phyloP scores from a whole-genome alignment of 768 basidiomycete genomes.

The Termitomyces sp. region DNA sequence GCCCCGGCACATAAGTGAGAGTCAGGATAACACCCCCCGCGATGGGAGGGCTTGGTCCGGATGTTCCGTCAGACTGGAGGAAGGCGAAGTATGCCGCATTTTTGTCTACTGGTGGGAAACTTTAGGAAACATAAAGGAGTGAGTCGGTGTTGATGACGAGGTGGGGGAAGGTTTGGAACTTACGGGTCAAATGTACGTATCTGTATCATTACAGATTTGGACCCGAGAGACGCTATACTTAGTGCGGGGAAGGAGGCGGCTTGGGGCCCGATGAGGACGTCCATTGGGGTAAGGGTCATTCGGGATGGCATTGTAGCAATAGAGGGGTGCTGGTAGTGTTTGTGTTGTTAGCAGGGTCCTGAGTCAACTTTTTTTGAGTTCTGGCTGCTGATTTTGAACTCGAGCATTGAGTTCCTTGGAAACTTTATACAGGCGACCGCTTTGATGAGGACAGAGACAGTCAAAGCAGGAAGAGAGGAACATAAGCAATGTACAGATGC shows the following conservation, averaged over 20 bases:
- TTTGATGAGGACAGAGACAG: neutral
- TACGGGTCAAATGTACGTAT: constrained; percentile 3
- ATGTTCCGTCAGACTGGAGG: neutral
- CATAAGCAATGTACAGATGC: neutral
- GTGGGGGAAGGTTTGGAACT: neutral
- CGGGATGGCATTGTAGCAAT: constrained; percentile 3
- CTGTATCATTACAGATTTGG: constrained; percentile 6
- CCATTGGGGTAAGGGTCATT: constrained; percentile 5
- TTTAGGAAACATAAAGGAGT: neutral
- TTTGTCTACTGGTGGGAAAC: neutral
- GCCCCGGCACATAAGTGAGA: neutral
- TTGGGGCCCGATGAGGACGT: neutral
- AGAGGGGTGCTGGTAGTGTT: neutral
- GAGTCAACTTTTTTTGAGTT: neutral
- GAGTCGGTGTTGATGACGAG: neutral
- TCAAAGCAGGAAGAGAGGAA: neutral
- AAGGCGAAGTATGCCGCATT: neutral
- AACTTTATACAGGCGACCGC: neutral
- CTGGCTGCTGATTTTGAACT: neutral
- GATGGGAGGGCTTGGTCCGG: neutral
- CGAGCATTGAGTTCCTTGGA: neutral
- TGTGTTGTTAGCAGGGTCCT: neutral
- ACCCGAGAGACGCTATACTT: constrained; percentile 5
- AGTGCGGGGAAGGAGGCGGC: constrained; percentile 3
- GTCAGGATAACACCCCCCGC: neutral